Evolutionary conservation across 495 filamentous ascomycete genomes (phyloP).

Genomic region (Penicillium silybi): DNA sequence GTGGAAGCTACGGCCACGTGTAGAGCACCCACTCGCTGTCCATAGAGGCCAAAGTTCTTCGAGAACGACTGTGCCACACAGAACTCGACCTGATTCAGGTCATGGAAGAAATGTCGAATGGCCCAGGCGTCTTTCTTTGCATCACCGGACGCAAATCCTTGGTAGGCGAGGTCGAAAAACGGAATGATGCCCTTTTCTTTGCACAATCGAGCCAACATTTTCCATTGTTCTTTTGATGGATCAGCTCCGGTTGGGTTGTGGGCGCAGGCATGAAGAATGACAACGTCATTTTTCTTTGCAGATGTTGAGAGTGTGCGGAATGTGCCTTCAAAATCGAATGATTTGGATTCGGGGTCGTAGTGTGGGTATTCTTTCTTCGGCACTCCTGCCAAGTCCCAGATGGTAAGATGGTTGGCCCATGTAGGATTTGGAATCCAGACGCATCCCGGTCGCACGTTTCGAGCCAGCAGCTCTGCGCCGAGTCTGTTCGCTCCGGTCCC

Average conservation of each 20-base stretch:
- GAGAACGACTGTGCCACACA: constrained; percentile 36
- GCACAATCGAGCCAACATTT: background rate
- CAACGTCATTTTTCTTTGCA: background rate
- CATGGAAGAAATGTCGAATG: background rate
- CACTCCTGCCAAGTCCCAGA: constrained; percentile 23
- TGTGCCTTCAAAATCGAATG: background rate
- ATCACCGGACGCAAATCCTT: background rate
- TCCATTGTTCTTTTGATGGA: background rate
- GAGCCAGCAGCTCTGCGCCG: constrained; percentile 68
- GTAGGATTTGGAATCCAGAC: constrained; percentile 30
- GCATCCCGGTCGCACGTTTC: constrained; percentile 9
- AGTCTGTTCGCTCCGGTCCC: constrained; percentile 81
- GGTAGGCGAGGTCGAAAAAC: background rate
- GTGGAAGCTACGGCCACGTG: constrained; percentile 14
- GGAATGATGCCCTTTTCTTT: background rate
- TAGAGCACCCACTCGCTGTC: constrained; percentile 31
- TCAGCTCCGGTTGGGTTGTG: background rate
- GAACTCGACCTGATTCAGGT: background rate
- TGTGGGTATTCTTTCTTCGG: constrained; percentile 27
- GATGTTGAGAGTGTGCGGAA: background rate
- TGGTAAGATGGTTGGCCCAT: constrained; percentile 29
- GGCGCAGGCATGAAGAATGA: background rate
- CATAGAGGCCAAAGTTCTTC: constrained; percentile 44
- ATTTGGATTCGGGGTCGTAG: constrained; percentile 13
- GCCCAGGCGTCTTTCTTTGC: background rate